Evolutionary conservation across 768 basidiomycete species (phyloP), one percentile per base, ranked within the genome.

Genomic region (Clavaria fumosa): DNA sequence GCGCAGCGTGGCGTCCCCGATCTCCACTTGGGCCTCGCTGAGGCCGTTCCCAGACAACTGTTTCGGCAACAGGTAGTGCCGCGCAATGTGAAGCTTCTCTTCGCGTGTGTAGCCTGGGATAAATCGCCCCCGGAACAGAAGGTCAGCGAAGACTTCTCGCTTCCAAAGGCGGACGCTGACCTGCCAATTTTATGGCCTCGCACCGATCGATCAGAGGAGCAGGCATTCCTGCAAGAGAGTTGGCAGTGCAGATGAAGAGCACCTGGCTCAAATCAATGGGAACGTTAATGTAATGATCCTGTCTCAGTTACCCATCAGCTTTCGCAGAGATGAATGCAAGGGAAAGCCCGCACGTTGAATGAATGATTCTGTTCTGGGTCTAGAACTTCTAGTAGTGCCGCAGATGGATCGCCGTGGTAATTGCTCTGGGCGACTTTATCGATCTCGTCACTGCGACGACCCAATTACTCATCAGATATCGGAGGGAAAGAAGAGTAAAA

Each of bases 351-450:
- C 36, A 76, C 81, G 51, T 79, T 82, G 51, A 85, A 85, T 0
- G 72, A 66, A 50, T 81, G 70, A 44, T 90, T 91, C 55, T 93
- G 88, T 53, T 95, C 91, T 0, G 91, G 91, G 52, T 95, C 91
- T 37, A 96, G 65, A 0, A 91, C 88, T 50, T 96, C 90, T 3
- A 96, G 59, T 42, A 96, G 56, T 0, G 90, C 90, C 26, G 91
- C 91, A 2, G 72, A 75, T 10, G 90, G 90, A 53, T 93, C 89
- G 0, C 90, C 90, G 47, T 93, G 89, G 60, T 83, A 82, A 50
- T 82, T 88, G 47, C 70, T 80, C 39, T 79, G 77, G 0, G 80
- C 79, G 38, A 88, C 70, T 58, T 95, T 95, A 59, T 95, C 91
- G 31, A 95, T 75, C 55, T 95, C 91, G 50, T 95, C 91, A 59